phyloP scores from a whole-genome alignment of 2,329 filamentous ascomycete genomes.

The Monosporascus cannonballus region DNA sequence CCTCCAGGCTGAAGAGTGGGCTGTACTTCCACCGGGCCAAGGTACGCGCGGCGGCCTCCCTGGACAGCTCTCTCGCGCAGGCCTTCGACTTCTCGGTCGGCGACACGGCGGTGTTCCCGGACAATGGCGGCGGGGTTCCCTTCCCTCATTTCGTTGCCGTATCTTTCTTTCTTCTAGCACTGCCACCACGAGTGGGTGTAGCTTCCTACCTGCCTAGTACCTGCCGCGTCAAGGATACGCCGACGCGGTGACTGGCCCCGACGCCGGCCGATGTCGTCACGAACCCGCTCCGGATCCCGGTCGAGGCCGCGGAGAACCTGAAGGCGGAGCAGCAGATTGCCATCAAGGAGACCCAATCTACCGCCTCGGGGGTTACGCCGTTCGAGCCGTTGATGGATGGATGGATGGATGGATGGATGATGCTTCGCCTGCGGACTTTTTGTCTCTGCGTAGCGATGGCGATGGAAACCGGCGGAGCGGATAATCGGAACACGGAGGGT shows the following conservation, averaged over 20 bases:
- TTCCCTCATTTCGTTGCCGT: no score
- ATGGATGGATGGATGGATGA: no score
- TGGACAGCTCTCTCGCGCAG: conserved; percentile 52
- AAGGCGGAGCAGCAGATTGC: conserved; percentile 61
- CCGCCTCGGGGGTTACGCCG: no score
- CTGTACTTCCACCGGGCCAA: conserved; percentile 61
- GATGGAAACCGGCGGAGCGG: no score
- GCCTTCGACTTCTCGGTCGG: conserved; percentile 63
- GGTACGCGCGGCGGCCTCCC: conserved; percentile 59
- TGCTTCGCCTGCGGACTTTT: no score
- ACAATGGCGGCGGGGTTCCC: conserved; percentile 46
- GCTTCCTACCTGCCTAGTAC: neutral
- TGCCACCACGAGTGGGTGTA: no score
- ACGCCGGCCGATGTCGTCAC: conserved; percentile 59
- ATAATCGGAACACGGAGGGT: no score
- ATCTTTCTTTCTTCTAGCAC: no score
- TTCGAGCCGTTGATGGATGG: no score
- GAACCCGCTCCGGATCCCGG: conserved; percentile 50
- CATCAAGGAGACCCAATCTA: conserved; percentile 21
- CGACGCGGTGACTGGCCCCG: conserved; percentile 64
- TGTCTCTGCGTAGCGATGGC: no score
- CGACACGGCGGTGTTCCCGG: conserved; percentile 64
- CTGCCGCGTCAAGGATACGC: conserved; percentile 54
- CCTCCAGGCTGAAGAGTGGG: conserved; percentile 60
- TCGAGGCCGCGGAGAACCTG: conserved; percentile 48